Percentiles rank a stretch among this genome's conserved stretches.
Conservation (phyloP, 2,329 filamentous ascomycete species). For the Exophiala mesophila region DNA sequence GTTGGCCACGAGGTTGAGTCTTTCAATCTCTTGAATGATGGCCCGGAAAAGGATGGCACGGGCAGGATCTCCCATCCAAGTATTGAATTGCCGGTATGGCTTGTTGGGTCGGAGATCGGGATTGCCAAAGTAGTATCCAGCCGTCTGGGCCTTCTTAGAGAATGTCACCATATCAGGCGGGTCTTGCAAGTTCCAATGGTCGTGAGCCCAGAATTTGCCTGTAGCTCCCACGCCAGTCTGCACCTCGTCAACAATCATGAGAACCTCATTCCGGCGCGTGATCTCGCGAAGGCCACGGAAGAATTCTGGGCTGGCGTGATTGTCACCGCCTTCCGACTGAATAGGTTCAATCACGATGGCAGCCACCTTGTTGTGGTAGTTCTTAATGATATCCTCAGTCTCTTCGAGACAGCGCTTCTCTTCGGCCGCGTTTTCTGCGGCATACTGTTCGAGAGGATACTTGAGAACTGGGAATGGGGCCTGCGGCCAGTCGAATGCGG, state of each 20-base stretch:
- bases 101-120: constrained; percentile 78
- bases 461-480: constrained; percentile 79
- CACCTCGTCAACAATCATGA: constrained; percentile 85
- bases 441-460: constrained; percentile 79
- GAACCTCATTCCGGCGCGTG: constrained; percentile 61
- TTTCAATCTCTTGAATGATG: constrained; percentile 76
- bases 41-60: constrained; percentile 79
- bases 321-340: constrained; percentile 90
- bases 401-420: constrained; percentile 78
- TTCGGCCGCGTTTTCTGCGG: constrained; percentile 72
- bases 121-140: constrained; percentile 87
- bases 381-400: constrained; percentile 74
- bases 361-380: constrained; percentile 71
- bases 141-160: constrained; percentile 90
- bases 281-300: constrained; percentile 78
- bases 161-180: constrained; percentile 94
- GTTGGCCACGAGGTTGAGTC: constrained; percentile 68
- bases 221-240: constrained; percentile 91
- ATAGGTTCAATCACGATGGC: constrained; percentile 85
- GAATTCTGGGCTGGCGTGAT: constrained; percentile 83
- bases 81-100: constrained; percentile 95
- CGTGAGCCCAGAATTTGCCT: constrained; percentile 93
- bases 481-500: constrained; percentile 91
- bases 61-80: constrained; percentile 91
- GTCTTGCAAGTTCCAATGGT: constrained; percentile 77